Percentiles rank a stretch among this genome's conserved stretches.
Conservation (phyloP, 2,329 filamentous ascomycete genomes). For the Phialophora tarda region DNA sequence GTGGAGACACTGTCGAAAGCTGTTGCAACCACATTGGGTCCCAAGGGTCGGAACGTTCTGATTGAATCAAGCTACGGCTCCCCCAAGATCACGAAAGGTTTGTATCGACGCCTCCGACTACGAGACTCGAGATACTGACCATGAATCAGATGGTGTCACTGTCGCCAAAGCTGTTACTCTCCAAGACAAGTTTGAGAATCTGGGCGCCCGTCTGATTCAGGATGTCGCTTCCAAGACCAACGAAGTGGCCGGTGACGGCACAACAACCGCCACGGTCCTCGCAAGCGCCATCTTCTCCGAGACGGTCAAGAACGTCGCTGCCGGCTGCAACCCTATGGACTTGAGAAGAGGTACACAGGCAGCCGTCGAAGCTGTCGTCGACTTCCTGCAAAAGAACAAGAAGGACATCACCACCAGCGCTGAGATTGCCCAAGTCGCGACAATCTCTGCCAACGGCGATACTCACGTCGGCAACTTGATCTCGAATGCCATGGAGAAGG, state of each 20-base stretch:
- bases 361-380: conserved; percentile 90
- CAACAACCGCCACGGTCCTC: conserved; percentile 95
- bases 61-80: conserved; percentile 99
- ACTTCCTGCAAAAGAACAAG: conserved; percentile 95
- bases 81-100: conserved; percentile 99
- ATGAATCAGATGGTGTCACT: conserved; percentile 75
- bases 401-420: conserved; percentile 96
- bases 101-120: conserved; percentile 40
- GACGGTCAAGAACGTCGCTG: conserved; percentile 99
- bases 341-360: conserved; percentile 95
- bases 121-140: conserved; percentile 31
- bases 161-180: conserved; percentile 88
- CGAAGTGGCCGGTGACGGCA: conserved; percentile 97
- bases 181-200: conserved; percentile 99
- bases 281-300: conserved; percentile 98
- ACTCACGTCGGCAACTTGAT: conserved; percentile 93
- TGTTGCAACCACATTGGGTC: conserved; percentile 92
- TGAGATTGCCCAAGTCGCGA: conserved; percentile 97
- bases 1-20: conserved; percentile 97
- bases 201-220: conserved; percentile 93
- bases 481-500: conserved; percentile 99
- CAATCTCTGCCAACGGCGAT: conserved; percentile 97
- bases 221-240: conserved; percentile 99
- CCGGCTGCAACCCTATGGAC: conserved; percentile 99
- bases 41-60: conserved; percentile 97